phyloP scores from a whole-genome alignment of 345 rosid genomes.

The Chamaenerion angustifolium region DNA sequence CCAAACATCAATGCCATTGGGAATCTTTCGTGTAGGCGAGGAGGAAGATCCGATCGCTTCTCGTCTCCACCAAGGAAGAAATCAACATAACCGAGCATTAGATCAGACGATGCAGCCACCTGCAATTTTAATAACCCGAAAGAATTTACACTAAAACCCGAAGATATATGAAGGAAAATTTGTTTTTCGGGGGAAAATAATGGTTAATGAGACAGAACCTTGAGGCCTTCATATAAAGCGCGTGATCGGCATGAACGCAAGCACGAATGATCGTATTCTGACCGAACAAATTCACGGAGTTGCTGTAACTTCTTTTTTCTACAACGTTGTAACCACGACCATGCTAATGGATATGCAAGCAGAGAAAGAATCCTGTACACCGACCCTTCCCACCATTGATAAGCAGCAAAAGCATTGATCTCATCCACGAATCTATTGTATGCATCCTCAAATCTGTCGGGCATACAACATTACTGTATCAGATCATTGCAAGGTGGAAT shows the following conservation, averaged over 20 bases:
- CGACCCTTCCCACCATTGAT: conserved; percentile 98
- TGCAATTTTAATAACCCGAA: conserved; percentile 13
- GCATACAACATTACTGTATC: background rate
- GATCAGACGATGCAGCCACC: conserved; percentile 80
- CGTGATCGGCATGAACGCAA: conserved; percentile 94
- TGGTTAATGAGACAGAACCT: conserved; percentile 35
- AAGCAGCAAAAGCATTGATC: conserved; percentile 72
- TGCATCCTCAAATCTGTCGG: conserved; percentile 70
- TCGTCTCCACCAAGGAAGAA: conserved; percentile 94
- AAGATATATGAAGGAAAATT: no score
- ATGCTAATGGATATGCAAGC: conserved; percentile 81
- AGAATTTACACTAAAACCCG: no score
- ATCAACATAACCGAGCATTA: conserved; percentile 78
- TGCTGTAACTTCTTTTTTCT: conserved; percentile 66
- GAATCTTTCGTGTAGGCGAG: conserved; percentile 57
- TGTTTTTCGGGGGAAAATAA: no score
- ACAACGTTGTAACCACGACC: conserved; percentile 83
- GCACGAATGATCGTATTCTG: conserved; percentile 94
- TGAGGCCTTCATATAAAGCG: conserved; percentile 86
- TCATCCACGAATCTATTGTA: conserved; percentile 79
- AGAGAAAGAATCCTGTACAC: conserved; percentile 54
- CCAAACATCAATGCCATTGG: conserved; percentile 72
- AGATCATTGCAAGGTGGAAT: background rate
- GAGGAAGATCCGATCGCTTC: conserved; percentile 78
- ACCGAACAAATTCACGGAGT: conserved; percentile 89